These are phyloP conservation scores for Melaleuca quinquenervia DNA, from an alignment of 345 rosid species.

Conservation along the genomic window DNA sequence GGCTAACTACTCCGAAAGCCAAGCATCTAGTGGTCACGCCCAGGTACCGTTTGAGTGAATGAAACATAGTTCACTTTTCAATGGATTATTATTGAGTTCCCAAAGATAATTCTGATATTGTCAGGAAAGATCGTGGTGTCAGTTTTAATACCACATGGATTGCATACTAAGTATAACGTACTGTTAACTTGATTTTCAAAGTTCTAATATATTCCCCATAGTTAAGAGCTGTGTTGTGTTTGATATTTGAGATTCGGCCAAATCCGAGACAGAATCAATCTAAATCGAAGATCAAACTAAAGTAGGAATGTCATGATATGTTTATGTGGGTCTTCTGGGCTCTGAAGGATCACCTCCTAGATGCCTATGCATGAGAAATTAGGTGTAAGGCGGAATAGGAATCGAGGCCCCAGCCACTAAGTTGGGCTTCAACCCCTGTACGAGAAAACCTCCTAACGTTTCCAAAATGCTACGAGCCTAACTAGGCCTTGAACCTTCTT, in stretches of 20 bases:
- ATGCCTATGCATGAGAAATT: no score
- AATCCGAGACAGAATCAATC: not conserved
- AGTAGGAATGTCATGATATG: no score
- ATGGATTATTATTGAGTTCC: not conserved
- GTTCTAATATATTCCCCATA: not conserved
- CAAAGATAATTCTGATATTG: not conserved
- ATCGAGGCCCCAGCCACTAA: no score
- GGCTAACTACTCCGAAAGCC: conserved; percentile 21
- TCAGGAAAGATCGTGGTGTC: not conserved
- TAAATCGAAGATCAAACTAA: not conserved
- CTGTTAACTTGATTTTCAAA: not conserved
- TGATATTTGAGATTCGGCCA: not conserved
- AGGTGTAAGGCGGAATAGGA: no score
- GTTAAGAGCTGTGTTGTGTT: not conserved
- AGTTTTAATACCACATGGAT: not conserved
- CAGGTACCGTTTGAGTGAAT: conserved; percentile 5
- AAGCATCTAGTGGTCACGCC: conserved; percentile 23
- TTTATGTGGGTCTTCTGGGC: no score
- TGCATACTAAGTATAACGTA: not conserved
- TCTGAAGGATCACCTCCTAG: no score
- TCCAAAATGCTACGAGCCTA: no score
- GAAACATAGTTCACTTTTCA: not conserved
- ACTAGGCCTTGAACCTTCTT: no score
- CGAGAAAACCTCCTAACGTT: no score
- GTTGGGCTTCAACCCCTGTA: no score